Base-by-base conservation (phyloP, 2,329 filamentous ascomycete species). In the Simplicillium aogashimaense region DNA sequence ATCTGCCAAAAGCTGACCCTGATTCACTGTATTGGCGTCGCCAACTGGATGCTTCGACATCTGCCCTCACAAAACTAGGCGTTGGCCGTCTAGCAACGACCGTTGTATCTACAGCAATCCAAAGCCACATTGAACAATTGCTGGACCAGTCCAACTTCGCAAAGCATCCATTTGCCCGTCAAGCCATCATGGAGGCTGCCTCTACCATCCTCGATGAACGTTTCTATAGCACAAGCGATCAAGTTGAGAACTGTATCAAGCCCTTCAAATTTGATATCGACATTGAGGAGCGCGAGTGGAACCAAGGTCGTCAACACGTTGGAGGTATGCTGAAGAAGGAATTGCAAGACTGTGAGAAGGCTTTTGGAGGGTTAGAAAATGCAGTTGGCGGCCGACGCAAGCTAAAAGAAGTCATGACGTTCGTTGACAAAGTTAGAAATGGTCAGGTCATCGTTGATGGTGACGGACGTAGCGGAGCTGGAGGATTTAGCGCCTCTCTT, bases 201-300 rank as follows among this genome's bases (percentile, higher is more conserved):
- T 84, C 86, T 1, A 83, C 79, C 18, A 97, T 98, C 39, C 66
- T 98, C 11, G 92, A 92, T 48, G 92, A 98, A 53, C 75, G 90
- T 12, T 95, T 94, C 47, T 97, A 95, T 64, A 92, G 90, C 61
- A 98, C 94, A 1, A 92, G 86, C 47, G 94, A 98, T 54, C 92
- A 97, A 63, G 86, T 98, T 1, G 92, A 98, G 61, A 97, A 97
- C 57, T 98, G 90, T 57, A 94, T 98, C 63, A 98, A 98, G 61
- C 92, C 94, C 0, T 98, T 90, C 69, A 98, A 98, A 58, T 97
- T 90, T 50, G 88, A 95, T 46, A 94, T 98, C 43, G 92, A 98
- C 52, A 81, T 98, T 35, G 87, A 95, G 54, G 85, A 89, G 31
- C 72, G 79, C 7, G 94, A 98, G 58, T 98, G 92, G 92, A 61